A percentile compares a stretch with the other conserved stretches of the same genome.
Conservation (phyloP, 2,329 filamentous ascomycete genomes). For the Juglanconis juglandina region DNA sequence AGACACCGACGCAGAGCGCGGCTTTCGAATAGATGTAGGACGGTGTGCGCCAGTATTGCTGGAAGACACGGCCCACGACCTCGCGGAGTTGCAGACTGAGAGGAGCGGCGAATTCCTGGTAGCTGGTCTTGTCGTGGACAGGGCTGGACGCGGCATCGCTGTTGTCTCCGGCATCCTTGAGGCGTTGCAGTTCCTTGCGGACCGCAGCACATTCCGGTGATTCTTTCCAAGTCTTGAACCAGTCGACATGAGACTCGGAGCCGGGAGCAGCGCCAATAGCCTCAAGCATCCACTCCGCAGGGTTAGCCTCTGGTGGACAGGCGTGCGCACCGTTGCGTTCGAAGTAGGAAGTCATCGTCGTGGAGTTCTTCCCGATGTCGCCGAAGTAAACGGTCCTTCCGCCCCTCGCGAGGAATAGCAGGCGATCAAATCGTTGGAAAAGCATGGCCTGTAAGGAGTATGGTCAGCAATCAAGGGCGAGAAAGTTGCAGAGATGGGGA, state of each 20-base stretch:
- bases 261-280: conserved; percentile 63
- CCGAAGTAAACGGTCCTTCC: conserved; percentile 77
- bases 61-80: conserved; percentile 61
- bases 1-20: conserved; percentile 48
- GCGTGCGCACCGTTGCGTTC: conserved; percentile 64
- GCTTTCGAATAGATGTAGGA: conserved; percentile 69
- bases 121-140: conserved; percentile 36
- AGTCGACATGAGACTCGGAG: conserved; percentile 60
- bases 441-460: conserved; percentile 60
- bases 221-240: conserved; percentile 60
- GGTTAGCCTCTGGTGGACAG: conserved; percentile 69
- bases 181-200: conserved; percentile 53
- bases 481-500: background rate
- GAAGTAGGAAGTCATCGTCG: conserved; percentile 69
- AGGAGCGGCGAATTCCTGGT: conserved; percentile 68
- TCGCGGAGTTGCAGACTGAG: conserved; percentile 59
- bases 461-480: background rate
- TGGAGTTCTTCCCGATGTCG: conserved; percentile 68
- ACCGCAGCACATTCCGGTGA: conserved; percentile 55
- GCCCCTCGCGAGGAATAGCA: conserved; percentile 70
- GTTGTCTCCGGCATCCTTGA: conserved; percentile 39
- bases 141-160: conserved; percentile 20
- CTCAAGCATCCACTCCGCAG: conserved; percentile 76
- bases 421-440: conserved; percentile 80
- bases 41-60: conserved; percentile 71